Base-by-base conservation (phyloP, 2,329 filamentous ascomycete genomes). In the Beauveria pseudobassiana region DNA sequence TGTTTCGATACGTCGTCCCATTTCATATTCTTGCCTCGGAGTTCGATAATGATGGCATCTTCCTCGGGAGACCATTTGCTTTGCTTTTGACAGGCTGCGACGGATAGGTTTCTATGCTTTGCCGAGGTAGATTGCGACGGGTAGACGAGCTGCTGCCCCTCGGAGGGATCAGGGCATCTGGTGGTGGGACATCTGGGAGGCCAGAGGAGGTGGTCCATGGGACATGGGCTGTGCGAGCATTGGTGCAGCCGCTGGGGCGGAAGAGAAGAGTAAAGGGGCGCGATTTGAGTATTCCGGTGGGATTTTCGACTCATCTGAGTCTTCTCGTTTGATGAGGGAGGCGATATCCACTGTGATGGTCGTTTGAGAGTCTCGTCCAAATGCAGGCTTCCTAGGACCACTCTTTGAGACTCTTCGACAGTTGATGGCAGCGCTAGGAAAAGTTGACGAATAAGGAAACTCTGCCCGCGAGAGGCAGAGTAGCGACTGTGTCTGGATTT, bases 1-100 rank as follows among this genome's bases (percentile, higher is more conserved):
- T 88, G 85, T 78, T 93, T 96, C 64, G 91, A 96, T 69, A 98
- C 97, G 74, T 98, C 93, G 72, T 98, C 93, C 95, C 93, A 98
- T 73, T 98, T 98, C 91, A 97, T 96, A 9, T 91, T 90, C 68
- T 87, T 87, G 43, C 91, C 91, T 62, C 93, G 86, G 64, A 98
- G 83, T 73, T 96, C 90, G 69, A 97, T 96, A 68, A 96, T 96
- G 54, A 95, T 79, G n/a, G 89, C 86, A 74, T 98, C 92, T 74
- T 98, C 93, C 64, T 97, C 91, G 1, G 89, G 82, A 5, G 91
- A 96, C 95, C 95, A 98, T 76, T 98, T 98, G 72, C 91, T 96
- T 75, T 97, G 92, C 77, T 93, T 96, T 95, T 96, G 40, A 91
- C 90, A 22, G 90, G 91, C 43, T 87, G 89, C 67, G 87, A 83